These are phyloP conservation scores for Sordariomycetes sp. DNA, from an alignment of 2,329 filamentous ascomycete species.

Conservation along the genomic window DNA sequence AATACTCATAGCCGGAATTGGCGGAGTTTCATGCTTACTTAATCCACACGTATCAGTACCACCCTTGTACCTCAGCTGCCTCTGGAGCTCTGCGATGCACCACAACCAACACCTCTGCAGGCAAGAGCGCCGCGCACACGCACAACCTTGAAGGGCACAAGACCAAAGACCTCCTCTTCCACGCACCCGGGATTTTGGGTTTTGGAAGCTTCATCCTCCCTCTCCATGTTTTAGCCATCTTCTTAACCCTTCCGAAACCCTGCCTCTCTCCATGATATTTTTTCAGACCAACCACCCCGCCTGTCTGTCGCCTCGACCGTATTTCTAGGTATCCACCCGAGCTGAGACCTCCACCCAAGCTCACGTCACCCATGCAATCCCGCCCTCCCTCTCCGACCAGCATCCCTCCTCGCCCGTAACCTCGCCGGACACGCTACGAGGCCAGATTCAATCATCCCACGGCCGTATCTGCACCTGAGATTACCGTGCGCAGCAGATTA, in stretches of 20 bases:
- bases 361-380: neutral
- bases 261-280: neutral
- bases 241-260: neutral
- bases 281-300: neutral
- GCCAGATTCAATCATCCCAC: neutral
- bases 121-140: neutral
- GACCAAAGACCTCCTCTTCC: neutral
- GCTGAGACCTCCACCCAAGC: neutral
- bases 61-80: neutral
- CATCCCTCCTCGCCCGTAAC: neutral
- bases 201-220: neutral
- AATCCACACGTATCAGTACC: neutral
- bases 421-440: neutral
- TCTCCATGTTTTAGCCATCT: neutral
- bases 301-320: neutral
- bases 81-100: neutral
- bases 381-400: neutral
- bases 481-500: neutral
- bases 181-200: neutral
- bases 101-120: neutral
- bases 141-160: neutral
- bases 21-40: neutral
- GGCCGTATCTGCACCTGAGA: neutral
- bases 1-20: neutral
- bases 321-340: neutral